Evolutionary conservation across 1,284 basidiomycete genomes (phyloP).

Genomic region (Microbotryomycetes sp.): DNA sequence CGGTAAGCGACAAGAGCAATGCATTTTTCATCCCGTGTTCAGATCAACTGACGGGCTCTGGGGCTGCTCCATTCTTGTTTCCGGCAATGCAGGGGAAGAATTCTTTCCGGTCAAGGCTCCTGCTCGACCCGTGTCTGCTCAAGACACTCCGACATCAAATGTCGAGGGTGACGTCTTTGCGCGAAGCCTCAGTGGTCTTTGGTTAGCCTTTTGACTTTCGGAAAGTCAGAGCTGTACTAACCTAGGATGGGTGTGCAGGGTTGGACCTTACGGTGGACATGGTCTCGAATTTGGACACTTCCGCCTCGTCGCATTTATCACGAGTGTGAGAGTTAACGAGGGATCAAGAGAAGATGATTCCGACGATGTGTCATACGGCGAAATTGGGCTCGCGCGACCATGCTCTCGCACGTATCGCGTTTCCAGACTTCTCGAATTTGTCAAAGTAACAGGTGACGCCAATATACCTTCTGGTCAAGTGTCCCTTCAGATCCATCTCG

Average conservation of each 20-base stretch:
- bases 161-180: conserved; percentile 15
- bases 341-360: neutral
- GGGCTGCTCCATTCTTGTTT: neutral
- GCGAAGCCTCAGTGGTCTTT: conserved; percentile 18
- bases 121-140: neutral
- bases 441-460: conserved; percentile 30
- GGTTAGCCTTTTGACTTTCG: too few relatives aligned
- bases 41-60: neutral
- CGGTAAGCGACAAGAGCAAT: too few relatives aligned
- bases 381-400: too few relatives aligned
- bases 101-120: conserved; percentile 27
- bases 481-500: too few relatives aligned
- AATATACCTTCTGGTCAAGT: conserved; percentile 30
- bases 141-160: neutral
- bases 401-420: too few relatives aligned
- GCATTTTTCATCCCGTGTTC: too few relatives aligned
- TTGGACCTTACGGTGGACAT: conserved; percentile 30
- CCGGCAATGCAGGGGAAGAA: conserved; percentile 6
- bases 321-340: neutral
- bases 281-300: conserved; percentile 30
- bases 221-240: too few relatives aligned
- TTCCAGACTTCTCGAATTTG: conserved; percentile 10
- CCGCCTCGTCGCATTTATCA: neutral
- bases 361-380: too few relatives aligned
- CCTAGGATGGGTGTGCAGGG: conserved; percentile 13